Percentiles rank a stretch among this genome's conserved stretches.
Evolutionary conservation across 1,139 yeast genomes (phyloP).

Genomic region (Nadsonia commutata): DNA sequence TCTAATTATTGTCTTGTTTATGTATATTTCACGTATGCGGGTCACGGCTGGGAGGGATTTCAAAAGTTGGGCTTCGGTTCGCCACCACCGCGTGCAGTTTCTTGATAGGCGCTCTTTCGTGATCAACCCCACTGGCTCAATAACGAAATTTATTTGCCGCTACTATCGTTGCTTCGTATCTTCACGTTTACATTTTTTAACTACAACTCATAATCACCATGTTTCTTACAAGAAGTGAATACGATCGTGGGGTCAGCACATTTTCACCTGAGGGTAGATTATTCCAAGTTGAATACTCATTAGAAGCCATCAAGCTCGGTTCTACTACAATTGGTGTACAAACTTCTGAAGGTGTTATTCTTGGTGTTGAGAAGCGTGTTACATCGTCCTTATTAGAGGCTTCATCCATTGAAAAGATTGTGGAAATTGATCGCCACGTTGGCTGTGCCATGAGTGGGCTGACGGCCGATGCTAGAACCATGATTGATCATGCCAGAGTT

Average conservation of each 20-base stretch:
- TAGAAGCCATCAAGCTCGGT: slow-evolving; percentile 89
- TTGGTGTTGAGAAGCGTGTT: slow-evolving; percentile 95
- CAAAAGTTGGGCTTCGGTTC: too few relatives aligned
- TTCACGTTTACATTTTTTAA: too few relatives aligned
- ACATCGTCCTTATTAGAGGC: slow-evolving; percentile 85
- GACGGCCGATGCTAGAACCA: slow-evolving; percentile 96
- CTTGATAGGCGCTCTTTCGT: too few relatives aligned
- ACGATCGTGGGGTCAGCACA: slow-evolving; percentile 96
- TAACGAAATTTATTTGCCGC: too few relatives aligned
- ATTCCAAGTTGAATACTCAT: slow-evolving; percentile 94
- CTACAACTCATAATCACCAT: slow-evolving; percentile 28
- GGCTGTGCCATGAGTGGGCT: slow-evolving; percentile 99
- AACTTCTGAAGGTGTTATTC: slow-evolving; percentile 91
- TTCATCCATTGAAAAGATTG: slow-evolving; percentile 87
- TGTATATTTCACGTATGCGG: too few relatives aligned
- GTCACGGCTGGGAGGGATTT: too few relatives aligned
- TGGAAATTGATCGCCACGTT: slow-evolving; percentile 84
- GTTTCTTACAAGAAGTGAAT: slow-evolving; percentile 98
- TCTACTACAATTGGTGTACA: slow-evolving; percentile 96
- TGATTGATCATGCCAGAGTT: slow-evolving; percentile 97
- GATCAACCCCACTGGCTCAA: too few relatives aligned
- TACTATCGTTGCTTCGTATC: too few relatives aligned
- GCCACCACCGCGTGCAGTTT: too few relatives aligned
- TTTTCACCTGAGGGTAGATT: slow-evolving; percentile 98
- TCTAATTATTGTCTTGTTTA: too few relatives aligned